Conservation (phyloP, 139 green algal genomes). For the Coelastrella sp. region DNA sequence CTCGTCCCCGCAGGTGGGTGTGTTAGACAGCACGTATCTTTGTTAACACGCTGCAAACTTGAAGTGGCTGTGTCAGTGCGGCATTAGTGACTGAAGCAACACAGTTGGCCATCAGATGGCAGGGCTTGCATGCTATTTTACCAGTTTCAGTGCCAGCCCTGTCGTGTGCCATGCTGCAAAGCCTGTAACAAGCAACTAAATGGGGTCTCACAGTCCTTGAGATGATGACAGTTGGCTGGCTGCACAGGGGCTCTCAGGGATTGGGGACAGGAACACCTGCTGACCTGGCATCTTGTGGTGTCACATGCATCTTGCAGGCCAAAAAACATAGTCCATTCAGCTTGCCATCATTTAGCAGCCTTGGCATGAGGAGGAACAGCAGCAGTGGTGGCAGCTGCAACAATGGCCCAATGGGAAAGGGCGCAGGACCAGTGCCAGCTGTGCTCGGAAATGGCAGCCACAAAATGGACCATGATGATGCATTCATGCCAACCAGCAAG, state of each 20-base stretch:
- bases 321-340: not conserved
- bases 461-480: slow-evolving; percentile 13
- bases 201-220: no score
- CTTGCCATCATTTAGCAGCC: not conserved
- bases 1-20: not conserved
- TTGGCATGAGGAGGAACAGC: not conserved
- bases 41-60: no score
- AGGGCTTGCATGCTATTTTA: no score
- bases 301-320: not conserved
- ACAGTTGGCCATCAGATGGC: no score
- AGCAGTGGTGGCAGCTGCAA: not conserved
- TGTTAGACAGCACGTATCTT: not conserved
- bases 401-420: not conserved
- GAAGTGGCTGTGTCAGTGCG: no score
- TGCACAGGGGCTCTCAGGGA: no score
- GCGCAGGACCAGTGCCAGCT: not conserved
- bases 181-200: no score
- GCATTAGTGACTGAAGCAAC: no score
- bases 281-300: not conserved
- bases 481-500: slow-evolving; percentile 7
- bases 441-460: not conserved
- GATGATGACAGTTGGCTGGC: no score
- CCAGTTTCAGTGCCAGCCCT: no score
- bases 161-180: no score
- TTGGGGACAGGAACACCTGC: no score